Base-by-base conservation (phyloP, 208 protist species). In the Acanthamoeba sp. region DNA sequence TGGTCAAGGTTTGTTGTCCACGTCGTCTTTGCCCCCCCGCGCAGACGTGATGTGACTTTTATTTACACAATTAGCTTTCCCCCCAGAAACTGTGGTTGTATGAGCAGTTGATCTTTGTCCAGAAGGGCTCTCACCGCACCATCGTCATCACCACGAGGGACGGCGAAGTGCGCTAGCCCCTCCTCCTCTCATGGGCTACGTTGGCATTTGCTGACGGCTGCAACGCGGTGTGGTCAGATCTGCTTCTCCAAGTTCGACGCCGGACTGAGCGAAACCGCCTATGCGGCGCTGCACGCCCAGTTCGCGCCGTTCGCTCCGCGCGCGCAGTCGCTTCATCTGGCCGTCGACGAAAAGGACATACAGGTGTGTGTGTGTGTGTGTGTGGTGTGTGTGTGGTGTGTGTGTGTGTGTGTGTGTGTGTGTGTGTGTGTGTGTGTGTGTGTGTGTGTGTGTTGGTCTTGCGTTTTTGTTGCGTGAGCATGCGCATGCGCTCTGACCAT, bases 221-320 rank as follows among this genome's bases (percentile, higher is more conserved):
- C 27, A 18, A 40, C 27, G 16, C 18, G 32, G 0, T 87, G 1
- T 27, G 1, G n/a, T 34, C 80, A 62, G 80, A 45, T 64, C n/a
- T 27, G 29, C 18, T 89, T 89, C 22, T 12, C 38, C 73, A 89
- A 40, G 80, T 89, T 89, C 50, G 80, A 89, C n/a, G 48, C 32
- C 5, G 48, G 48, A 9, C 50, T 59, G 6, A 16, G 27, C 6
- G 80, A 89, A 18, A 5, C 24, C 18, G 80, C 80, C 48, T 89
- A 38, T 22, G 80, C 27, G 36, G 24, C 80, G 6, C 27, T 89
- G 42, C 29, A 62, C 80, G 36, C 73, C 24, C 80, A 45, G 38
- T 89, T 89, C 24, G 80, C 36, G 40, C 50, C 80, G 4, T 89
- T 34, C 50, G 22, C 48, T 22, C 7, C 38, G 6, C 1, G 22